Evolutionary conservation across 495 filamentous ascomycete species (phyloP).

Genomic region (Tuber magnatum): DNA sequence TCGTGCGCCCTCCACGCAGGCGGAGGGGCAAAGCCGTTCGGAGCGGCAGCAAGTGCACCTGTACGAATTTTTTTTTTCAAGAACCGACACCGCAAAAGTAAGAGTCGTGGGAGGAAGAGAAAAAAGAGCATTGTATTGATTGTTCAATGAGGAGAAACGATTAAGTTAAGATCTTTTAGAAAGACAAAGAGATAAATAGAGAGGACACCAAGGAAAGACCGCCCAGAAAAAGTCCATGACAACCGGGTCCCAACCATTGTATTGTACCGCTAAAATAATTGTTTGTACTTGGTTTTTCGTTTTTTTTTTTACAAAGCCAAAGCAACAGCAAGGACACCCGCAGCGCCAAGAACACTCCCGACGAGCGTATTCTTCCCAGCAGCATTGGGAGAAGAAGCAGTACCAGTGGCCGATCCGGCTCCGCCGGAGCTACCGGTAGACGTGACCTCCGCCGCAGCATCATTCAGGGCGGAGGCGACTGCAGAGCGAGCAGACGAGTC

Average conservation of each 20-base stretch:
- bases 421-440: background rate
- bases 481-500: constrained; percentile 6
- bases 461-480: constrained; percentile 11
- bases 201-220: background rate
- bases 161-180: background rate
- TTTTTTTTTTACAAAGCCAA: constrained; percentile 24
- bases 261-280: background rate
- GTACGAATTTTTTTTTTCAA: no score
- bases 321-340: constrained; percentile 21
- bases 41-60: background rate
- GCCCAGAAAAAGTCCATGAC: background rate
- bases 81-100: background rate
- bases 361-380: constrained; percentile 18
- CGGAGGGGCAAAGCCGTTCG: background rate
- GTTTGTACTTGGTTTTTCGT: background rate
- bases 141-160: background rate
- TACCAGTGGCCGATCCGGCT: background rate
- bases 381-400: constrained; percentile 1
- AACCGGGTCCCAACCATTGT: background rate
- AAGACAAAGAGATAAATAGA: background rate
- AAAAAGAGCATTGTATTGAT: background rate
- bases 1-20: background rate
- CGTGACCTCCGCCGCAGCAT: constrained; percentile 12
- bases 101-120: no score
- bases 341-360: constrained; percentile 22